Evolutionary conservation across 139 green algal genomes (phyloP).

Genomic region (Chlorella sp.): DNA sequence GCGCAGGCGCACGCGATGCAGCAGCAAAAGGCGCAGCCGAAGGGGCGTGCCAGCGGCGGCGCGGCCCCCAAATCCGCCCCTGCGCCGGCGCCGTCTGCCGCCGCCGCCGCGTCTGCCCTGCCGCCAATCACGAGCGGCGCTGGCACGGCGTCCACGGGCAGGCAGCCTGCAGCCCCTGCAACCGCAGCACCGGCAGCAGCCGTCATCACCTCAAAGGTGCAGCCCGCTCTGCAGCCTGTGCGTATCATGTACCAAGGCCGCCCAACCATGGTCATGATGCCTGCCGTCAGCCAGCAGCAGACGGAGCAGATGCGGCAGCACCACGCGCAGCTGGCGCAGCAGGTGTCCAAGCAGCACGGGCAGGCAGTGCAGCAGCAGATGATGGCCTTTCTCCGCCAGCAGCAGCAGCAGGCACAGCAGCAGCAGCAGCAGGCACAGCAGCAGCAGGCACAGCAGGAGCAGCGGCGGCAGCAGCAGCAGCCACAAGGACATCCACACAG

Average conservation of each 20-base stretch:
- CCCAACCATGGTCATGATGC: not conserved
- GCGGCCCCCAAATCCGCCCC: no score
- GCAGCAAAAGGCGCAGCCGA: not conserved
- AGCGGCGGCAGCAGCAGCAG: not conserved
- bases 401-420: not conserved
- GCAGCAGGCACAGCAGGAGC: not conserved
- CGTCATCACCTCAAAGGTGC: not conserved
- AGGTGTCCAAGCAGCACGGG: not conserved
- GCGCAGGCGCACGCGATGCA: not conserved
- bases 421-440: not conserved
- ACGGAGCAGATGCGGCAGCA: not conserved
- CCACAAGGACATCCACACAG: no score
- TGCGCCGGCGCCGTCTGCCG: no score
- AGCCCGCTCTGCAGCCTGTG: not conserved
- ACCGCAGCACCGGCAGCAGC: not conserved
- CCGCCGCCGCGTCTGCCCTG: no score
- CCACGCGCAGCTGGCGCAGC: not conserved
- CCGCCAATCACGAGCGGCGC: no score
- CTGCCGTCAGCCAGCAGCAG: not conserved
- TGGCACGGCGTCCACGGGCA: no score
- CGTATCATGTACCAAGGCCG: not conserved
- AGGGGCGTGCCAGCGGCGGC: not conserved
- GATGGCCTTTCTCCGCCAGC: not conserved
- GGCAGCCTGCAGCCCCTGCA: not conserved
- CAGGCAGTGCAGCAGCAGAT: not conserved